A percentile compares a stretch with the other conserved stretches of the same genome.
phyloP scores from a whole-genome alignment of 2,329 filamentous ascomycete species.

The Pseudogymnoascus sp. region DNA sequence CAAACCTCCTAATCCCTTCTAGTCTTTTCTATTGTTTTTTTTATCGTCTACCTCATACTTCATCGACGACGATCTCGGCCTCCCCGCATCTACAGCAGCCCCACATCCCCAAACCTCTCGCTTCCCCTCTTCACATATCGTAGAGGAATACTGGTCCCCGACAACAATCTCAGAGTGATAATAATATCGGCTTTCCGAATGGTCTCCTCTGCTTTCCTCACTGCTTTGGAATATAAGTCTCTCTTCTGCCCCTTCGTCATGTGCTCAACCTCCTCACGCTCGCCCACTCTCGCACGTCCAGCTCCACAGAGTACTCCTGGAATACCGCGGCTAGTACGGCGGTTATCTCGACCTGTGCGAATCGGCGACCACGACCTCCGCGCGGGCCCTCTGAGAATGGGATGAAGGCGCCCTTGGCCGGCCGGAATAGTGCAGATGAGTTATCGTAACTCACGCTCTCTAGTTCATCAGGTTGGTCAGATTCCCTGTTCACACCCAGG shows the following conservation, averaged over 20 bases:
- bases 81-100: background rate
- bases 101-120: conserved; percentile 22
- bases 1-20: background rate
- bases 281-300: conserved; percentile 26
- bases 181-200: conserved; percentile 18
- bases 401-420: conserved; percentile 27
- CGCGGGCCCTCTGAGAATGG: conserved; percentile 25
- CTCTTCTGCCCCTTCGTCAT: conserved; percentile 21
- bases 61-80: background rate
- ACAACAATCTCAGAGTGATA: conserved; percentile 21
- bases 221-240: conserved; percentile 22
- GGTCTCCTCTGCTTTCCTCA: conserved; percentile 16
- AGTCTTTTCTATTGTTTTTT: background rate
- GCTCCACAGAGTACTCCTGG: conserved; percentile 23
- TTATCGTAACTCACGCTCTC: background rate
- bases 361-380: conserved; percentile 30
- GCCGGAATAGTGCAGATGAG: conserved; percentile 14
- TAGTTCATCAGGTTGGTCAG: background rate
- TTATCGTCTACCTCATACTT: background rate
- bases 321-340: conserved; percentile 27
- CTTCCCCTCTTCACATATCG: conserved; percentile 23
- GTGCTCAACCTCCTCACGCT: conserved; percentile 20
- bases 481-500: background rate
- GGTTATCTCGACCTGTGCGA: conserved; percentile 32
- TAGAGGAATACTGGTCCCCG: conserved; percentile 20